These are phyloP conservation scores for Chlamydomonas sp. DNA, from an alignment of 139 green algal genomes.

Conservation along the genomic window DNA sequence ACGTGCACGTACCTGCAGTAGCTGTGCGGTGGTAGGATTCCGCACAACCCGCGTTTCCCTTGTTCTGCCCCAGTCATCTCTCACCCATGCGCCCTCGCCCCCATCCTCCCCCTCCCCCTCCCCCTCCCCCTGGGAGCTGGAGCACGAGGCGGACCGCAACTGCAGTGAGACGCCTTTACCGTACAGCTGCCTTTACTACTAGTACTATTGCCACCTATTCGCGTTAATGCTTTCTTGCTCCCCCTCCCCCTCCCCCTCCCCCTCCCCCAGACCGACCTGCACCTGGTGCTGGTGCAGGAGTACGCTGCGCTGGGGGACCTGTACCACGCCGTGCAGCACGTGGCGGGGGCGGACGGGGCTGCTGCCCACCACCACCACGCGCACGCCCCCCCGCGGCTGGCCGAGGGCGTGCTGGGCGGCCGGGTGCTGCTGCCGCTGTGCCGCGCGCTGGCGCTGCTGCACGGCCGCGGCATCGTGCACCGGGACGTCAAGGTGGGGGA, in stretches of 20 bases:
- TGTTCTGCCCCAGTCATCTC: no score
- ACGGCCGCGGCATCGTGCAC: conserved; percentile 45
- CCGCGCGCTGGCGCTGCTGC: conserved; percentile 47
- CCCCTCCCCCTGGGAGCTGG: no score
- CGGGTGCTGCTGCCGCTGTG: conserved; percentile 45
- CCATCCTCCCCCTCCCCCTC: no score
- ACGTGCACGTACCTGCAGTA: no score
- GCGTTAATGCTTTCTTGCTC: background rate
- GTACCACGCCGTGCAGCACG: conserved; percentile 14
- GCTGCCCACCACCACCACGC: background rate
- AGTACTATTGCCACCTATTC: no score
- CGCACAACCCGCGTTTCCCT: no score
- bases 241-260: no score
- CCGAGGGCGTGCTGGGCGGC: conserved; percentile 38
- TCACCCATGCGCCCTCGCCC: no score
- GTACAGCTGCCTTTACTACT: no score
- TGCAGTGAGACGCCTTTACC: no score
- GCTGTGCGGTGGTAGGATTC: no score
- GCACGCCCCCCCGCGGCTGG: background rate
- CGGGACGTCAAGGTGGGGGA: conserved; percentile 51
- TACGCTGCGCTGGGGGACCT: conserved; percentile 45
- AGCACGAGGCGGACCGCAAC: no score
- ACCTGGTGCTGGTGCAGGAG: conserved; percentile 52
- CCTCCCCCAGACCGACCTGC: conserved; percentile 29
- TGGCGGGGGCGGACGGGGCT: background rate